Percentiles rank a stretch among this genome's conserved stretches.
Evolutionary conservation across 2,329 filamentous ascomycete species (phyloP).

Genomic region (Xenoacremonium recifei): DNA sequence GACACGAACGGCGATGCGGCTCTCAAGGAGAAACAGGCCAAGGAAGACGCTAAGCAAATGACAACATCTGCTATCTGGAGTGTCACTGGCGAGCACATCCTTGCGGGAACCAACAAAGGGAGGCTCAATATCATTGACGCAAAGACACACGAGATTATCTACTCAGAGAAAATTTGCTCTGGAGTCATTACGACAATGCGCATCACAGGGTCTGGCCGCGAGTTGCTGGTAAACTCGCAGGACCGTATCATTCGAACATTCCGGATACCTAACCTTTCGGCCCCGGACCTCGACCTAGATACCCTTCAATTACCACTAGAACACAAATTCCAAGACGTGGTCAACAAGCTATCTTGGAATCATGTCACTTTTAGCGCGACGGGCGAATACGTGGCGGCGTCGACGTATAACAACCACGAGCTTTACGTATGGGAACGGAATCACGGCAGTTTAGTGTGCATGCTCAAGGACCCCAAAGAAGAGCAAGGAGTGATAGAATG

Average conservation of each 20-base stretch:
- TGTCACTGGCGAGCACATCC: conserved; percentile 78
- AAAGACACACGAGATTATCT: conserved; percentile 75
- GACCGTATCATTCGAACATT: conserved; percentile 95
- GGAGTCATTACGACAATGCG: conserved; percentile 87
- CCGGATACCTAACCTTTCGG: conserved; percentile 75
- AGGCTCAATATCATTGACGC: conserved; percentile 95
- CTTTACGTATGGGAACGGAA: conserved; percentile 97
- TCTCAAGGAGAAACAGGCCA: conserved; percentile 77
- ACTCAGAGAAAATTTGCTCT: conserved; percentile 83
- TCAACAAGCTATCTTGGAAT: conserved; percentile 94
- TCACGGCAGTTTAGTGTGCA: conserved; percentile 91
- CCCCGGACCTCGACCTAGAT: conserved; percentile 71
- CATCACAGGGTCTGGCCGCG: conserved; percentile 76
- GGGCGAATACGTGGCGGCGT: conserved; percentile 93
- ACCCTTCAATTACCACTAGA: conserved; percentile 88
- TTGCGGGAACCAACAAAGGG: conserved; percentile 91
- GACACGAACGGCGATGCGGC: conserved; percentile 68
- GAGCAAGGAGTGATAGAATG: conserved; percentile 96
- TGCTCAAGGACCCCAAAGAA: conserved; percentile 94
- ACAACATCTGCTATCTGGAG: conserved; percentile 93
- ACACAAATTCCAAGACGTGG: conserved; percentile 97
- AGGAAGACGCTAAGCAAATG: conserved; percentile 90
- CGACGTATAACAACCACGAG: conserved; percentile 97
- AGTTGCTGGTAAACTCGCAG: conserved; percentile 87
- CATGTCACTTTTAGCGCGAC: conserved; percentile 93